Conservation (phyloP, 441 rosid genomes). For the Adansonia madagascariensis region DNA sequence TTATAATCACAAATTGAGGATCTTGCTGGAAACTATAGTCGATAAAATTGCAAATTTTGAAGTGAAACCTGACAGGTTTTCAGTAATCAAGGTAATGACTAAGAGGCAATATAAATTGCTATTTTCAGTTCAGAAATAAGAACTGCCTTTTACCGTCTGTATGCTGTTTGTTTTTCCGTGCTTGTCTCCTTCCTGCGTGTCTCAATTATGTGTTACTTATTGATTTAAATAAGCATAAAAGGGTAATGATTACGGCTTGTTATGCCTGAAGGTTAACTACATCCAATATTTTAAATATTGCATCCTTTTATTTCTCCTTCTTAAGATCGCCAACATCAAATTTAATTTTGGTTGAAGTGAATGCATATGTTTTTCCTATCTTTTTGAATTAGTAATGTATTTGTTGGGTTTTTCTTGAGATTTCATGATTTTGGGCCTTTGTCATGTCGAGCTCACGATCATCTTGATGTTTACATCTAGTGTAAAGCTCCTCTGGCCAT, state of each 20-base stretch:
- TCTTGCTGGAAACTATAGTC: conserved; percentile 68
- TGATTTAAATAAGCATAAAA: conserved; percentile 5
- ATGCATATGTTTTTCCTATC: not conserved
- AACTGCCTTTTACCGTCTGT: not conserved
- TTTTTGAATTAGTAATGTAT: not conserved
- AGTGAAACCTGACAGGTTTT: conserved; percentile 80
- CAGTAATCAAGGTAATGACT: conserved; percentile 77
- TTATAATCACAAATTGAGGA: conserved; percentile 80
- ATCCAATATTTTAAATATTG: not conserved
- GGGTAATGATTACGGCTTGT: not conserved
- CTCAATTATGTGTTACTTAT: conserved; percentile 15
- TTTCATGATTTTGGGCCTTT: not conserved
- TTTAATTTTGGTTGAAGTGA: not conserved
- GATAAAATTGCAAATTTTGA: conserved; percentile 69
- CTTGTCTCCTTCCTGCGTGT: not conserved
- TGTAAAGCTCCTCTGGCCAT: not conserved
- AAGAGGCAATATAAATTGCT: not conserved
- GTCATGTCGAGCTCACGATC: conserved; percentile 1
- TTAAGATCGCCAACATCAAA: not conserved
- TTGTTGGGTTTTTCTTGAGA: not conserved
- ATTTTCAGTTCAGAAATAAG: conserved; percentile 6
- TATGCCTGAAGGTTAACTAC: not conserved
- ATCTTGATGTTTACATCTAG: not conserved
- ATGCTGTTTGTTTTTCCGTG: not conserved
- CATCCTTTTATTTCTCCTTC: not conserved